These are phyloP conservation scores for Bipolaris bicolor DNA, from an alignment of 2,329 filamentous ascomycete genomes.

Conservation along the genomic window DNA sequence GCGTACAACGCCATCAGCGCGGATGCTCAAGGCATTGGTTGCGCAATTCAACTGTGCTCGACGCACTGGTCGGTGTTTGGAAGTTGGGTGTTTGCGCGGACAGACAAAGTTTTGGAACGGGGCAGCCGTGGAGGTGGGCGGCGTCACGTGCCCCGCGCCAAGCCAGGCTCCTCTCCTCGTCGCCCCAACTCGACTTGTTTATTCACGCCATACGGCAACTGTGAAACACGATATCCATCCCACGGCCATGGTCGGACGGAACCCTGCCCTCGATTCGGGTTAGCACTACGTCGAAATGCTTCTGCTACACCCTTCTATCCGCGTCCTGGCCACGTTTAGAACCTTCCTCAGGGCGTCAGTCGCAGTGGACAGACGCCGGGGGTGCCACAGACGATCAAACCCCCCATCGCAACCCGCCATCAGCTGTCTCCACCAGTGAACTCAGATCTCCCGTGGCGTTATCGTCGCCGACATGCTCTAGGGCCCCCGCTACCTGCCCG, in stretches of 20 bases:
- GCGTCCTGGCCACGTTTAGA: slow-evolving; percentile 11
- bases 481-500: slow-evolving; percentile 7
- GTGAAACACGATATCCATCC: slow-evolving; percentile 16
- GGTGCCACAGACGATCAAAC: slow-evolving; percentile 14
- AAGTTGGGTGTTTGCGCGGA: background rate
- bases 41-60: background rate
- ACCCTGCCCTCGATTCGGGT: slow-evolving; percentile 3
- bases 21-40: slow-evolving; percentile 8
- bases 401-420: slow-evolving; percentile 18
- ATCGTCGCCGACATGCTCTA: slow-evolving; percentile 24
- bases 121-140: background rate
- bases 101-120: slow-evolving; percentile 1
- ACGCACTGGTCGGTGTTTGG: slow-evolving; percentile 5
- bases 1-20: slow-evolving; percentile 7
- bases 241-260: slow-evolving; percentile 10
- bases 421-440: slow-evolving; percentile 16
- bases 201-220: slow-evolving; percentile 11
- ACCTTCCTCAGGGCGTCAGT: slow-evolving; percentile 16
- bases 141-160: slow-evolving; percentile 8
- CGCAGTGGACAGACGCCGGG: slow-evolving; percentile 19
- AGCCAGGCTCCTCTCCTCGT: background rate
- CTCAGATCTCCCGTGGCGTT: slow-evolving; percentile 17
- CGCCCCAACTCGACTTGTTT: background rate
- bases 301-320: slow-evolving; percentile 4
- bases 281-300: background rate